phyloP scores from a whole-genome alignment of 2,329 filamentous ascomycete species.

The Anthostomella pinea region DNA sequence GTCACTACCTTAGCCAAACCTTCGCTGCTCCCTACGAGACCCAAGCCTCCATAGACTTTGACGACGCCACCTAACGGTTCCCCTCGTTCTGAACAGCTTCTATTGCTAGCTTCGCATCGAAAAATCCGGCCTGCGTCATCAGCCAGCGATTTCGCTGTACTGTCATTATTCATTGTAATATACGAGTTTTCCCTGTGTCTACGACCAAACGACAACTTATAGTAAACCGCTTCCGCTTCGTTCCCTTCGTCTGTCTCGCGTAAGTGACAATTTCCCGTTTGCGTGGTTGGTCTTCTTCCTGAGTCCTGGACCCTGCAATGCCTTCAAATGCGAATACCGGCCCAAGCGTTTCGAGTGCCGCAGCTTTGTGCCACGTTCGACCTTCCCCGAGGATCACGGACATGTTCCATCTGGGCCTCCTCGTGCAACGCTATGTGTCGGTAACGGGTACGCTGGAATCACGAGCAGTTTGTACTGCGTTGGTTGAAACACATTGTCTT shows the following conservation, averaged over 20 bases:
- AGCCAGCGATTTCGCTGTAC: background rate
- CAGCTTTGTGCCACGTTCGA: slow-evolving; percentile 1
- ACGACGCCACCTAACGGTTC: no score
- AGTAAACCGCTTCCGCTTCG: slow-evolving; percentile 11
- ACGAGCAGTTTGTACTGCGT: no score
- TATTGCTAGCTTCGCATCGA: no score
- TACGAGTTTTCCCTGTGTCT: slow-evolving; percentile 5
- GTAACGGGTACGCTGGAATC: background rate
- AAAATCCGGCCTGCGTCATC: no score
- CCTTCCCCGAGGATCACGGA: slow-evolving; percentile 6
- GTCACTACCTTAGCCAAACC: no score
- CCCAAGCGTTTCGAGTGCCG: slow-evolving; percentile 4
- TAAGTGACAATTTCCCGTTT: slow-evolving; percentile 23
- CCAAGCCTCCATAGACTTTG: no score
- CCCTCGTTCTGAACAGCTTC: no score
- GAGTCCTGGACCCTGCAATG: slow-evolving; percentile 4
- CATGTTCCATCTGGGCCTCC: slow-evolving; percentile 3
- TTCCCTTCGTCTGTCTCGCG: slow-evolving; percentile 14
- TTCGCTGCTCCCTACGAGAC: no score
- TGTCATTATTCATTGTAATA: slow-evolving; percentile 3
- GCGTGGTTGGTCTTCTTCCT: slow-evolving; percentile 2
- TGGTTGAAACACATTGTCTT: slow-evolving; percentile 3
- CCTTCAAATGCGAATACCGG: slow-evolving; percentile 4
- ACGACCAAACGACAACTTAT: slow-evolving; percentile 10
- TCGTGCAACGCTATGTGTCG: slow-evolving; percentile 2